Evolutionary conservation across 495 filamentous ascomycete genomes (phyloP).

Genomic region (Thozetella sp.): DNA sequence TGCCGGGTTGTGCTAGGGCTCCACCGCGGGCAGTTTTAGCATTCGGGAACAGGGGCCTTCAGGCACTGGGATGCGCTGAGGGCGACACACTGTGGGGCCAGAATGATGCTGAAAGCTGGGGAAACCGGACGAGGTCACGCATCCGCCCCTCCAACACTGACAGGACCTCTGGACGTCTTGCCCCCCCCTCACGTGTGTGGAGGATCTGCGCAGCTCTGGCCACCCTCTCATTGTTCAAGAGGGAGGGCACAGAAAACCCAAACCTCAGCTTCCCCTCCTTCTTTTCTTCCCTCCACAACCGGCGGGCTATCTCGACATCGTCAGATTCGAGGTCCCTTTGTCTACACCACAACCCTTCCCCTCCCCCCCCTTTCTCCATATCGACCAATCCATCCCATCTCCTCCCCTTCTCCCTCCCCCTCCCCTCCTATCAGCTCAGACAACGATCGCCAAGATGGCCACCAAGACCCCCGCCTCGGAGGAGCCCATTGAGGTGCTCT

Average conservation of each 20-base stretch:
- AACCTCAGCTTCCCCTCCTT: slow-evolving; percentile 3
- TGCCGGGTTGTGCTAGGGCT: neutral
- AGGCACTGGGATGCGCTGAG: neutral
- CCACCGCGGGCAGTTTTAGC: neutral
- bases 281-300: neutral
- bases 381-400: neutral
- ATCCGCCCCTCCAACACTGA: slow-evolving; percentile 1
- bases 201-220: neutral
- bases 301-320: neutral
- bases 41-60: neutral
- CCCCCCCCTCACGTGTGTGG: slow-evolving; percentile 2
- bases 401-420: slow-evolving; percentile 8
- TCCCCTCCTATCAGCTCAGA: slow-evolving; percentile 8
- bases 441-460: slow-evolving; percentile 41
- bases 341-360: neutral
- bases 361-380: slow-evolving; percentile 8
- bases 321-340: slow-evolving; percentile 3
- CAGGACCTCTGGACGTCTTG: no score
- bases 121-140: slow-evolving; percentile 3
- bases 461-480: slow-evolving; percentile 46
- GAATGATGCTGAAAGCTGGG: slow-evolving; percentile 4
- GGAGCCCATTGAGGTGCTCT: slow-evolving; percentile 52
- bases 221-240: neutral
- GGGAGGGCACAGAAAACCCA: neutral
- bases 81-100: neutral